Conservation (phyloP, 345 rosid genomes). For the Salix purpurea region DNA sequence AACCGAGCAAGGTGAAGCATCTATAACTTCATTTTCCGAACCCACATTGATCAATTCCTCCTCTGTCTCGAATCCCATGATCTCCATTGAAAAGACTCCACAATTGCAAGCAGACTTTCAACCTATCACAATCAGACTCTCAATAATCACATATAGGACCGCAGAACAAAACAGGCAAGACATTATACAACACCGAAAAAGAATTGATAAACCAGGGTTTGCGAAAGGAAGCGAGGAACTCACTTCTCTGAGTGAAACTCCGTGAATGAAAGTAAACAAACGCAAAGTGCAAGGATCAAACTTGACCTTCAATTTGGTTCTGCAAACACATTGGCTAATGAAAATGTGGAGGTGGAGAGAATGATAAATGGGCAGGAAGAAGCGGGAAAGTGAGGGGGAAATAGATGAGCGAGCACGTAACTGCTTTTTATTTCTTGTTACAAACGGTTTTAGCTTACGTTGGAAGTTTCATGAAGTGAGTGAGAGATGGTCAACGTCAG, state of each 20-base stretch:
- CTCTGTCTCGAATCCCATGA: conserved; percentile 13
- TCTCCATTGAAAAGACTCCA: background rate
- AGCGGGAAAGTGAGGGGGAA: background rate
- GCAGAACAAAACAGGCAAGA: too few species aligned
- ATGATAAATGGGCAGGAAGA: background rate
- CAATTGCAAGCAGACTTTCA: background rate
- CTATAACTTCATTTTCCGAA: background rate
- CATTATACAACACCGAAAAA: too few species aligned
- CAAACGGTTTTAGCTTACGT: conserved; percentile 9
- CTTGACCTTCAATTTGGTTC: background rate
- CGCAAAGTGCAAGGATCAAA: background rate
- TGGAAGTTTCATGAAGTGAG: conserved; percentile 1
- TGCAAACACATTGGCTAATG: background rate
- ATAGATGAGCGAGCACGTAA: background rate
- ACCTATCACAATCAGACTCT: background rate
- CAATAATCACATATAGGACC: too few species aligned
- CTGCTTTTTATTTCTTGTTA: background rate
- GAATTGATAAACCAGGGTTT: background rate
- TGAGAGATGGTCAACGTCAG: too few species aligned
- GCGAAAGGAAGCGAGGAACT: background rate
- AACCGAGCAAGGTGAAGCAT: conserved; percentile 18
- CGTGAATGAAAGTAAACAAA: background rate
- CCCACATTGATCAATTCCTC: background rate
- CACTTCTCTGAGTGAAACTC: background rate
- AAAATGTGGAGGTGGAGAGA: background rate